Evolutionary conservation across 257 asterid species (phyloP), one percentile per base, ranked within the genome.

Genomic region (Solanum paucissectum): DNA sequence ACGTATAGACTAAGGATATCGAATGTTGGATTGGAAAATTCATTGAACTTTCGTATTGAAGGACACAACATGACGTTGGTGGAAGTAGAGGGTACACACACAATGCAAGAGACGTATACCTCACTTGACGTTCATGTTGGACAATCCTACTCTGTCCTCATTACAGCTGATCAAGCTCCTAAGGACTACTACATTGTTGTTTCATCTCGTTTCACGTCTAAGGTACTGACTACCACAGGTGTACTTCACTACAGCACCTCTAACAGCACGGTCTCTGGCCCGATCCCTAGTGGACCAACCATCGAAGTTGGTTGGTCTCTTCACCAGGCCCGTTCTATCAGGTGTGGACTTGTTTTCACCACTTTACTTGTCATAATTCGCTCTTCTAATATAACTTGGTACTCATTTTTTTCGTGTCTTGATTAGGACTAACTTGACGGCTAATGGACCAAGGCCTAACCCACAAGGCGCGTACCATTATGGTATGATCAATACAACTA

Each of bases 211-310:
- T 96, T 96, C 93, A 95, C 96, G 46, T 83, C 88, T 38, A 91
- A 89, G 0, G 79, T 94, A 77, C 93, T 93, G 42, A 88, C 90
- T 66, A 93, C 98, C 75, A 96, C 96, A 1, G 98, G 93, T 5
- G 88, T 86, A 29, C 94, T 96, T 38, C 98, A 92, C 76, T 96
- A 96, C 49, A 91, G 94, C 29, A 88, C 89, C 91, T 93, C 98
- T 4, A 92, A 90, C n/a, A 66, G 86, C 34, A 93, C 89, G 0
- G 93, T 95, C 86, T 89, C 96, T 1, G 96, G 94, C 2, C 95
- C 96, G 3, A 88, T 93, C 12, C 98, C 99, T 0, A 95, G 98
- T 36, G 99, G 99, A 12, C 99, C 98, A 0, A 96, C 99, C 90
- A 92, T 90, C 21, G 94, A 94, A 87, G 75, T 95, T 68, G 99